Percentiles rank a stretch among this genome's conserved stretches.
These are phyloP conservation scores for Lachancea lanzarotensis DNA, from an alignment of 805 yeast genomes.

Conservation along the genomic window DNA sequence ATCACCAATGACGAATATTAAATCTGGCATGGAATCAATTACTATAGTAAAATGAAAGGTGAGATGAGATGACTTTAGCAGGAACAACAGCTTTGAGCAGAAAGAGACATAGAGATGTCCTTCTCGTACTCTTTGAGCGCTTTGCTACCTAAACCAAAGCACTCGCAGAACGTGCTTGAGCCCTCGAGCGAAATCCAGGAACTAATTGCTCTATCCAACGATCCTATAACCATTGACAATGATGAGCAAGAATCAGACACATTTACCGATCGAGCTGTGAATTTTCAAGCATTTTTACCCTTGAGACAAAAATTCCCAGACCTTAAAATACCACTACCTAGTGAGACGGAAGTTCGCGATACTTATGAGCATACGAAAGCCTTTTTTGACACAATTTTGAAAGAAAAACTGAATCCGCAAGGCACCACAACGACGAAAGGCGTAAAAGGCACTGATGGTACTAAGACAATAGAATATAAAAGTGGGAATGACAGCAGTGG, in stretches of 20 bases:
- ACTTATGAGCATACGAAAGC: slow-evolving; percentile 51
- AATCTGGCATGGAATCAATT: too few relatives aligned
- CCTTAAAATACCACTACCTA: slow-evolving; percentile 39
- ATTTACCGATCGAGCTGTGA: slow-evolving; percentile 18
- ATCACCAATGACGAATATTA: too few relatives aligned
- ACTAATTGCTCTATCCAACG: neutral
- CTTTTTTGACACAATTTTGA: slow-evolving; percentile 47
- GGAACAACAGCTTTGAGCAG: neutral
- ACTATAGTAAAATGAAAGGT: too few relatives aligned
- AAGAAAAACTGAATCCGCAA: slow-evolving; percentile 36
- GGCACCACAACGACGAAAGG: neutral
- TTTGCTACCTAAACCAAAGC: slow-evolving; percentile 22
- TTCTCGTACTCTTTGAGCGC: slow-evolving; percentile 15
- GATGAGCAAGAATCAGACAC: neutral
- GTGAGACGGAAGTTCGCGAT: slow-evolving; percentile 39
- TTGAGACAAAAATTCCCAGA: slow-evolving; percentile 42
- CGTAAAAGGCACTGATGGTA: slow-evolving; percentile 16
- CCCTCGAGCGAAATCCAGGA: neutral
- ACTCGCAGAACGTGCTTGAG: neutral
- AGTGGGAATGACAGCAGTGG: slow-evolving; percentile 38
- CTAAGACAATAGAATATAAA: slow-evolving; percentile 30
- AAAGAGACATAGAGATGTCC: neutral
- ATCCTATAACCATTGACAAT: neutral
- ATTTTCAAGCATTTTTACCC: slow-evolving; percentile 55
- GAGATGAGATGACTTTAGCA: too few relatives aligned